Evolutionary conservation across 164 flowering plant species (phyloP).

Genomic region (Sextonia rubra): DNA sequence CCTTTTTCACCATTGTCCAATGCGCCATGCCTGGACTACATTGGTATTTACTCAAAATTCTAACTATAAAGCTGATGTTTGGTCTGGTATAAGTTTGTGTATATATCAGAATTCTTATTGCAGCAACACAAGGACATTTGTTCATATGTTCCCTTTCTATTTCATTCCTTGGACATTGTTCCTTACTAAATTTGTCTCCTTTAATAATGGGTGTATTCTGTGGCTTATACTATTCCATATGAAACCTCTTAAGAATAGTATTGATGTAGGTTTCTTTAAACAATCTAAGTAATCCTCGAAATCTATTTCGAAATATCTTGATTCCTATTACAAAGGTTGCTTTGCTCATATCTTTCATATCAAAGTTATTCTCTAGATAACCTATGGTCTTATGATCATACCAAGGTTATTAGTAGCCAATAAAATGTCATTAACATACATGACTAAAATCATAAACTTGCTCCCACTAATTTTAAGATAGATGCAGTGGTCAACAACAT

Average conservation of each 20-base stretch:
- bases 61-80: background rate
- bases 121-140: background rate
- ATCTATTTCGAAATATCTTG: background rate
- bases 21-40: background rate
- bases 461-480: too few relatives aligned
- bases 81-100: background rate
- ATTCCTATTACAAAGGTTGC: too few relatives aligned
- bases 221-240: background rate
- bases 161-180: background rate
- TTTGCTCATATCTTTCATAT: too few relatives aligned
- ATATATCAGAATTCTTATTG: conserved; percentile 4
- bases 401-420: too few relatives aligned
- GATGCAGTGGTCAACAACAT: too few relatives aligned
- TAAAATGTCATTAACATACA: too few relatives aligned
- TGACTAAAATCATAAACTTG: too few relatives aligned
- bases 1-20: background rate
- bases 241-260: background rate
- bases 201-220: background rate
- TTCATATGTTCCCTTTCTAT: background rate
- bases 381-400: too few relatives aligned
- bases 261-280: too few relatives aligned
- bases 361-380: too few relatives aligned
- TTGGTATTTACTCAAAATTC: conserved; percentile 4
- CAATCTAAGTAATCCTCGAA: background rate
- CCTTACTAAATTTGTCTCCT: background rate